Evolutionary conservation across 345 rosid genomes (phyloP), one percentile per base, ranked within the genome.

Genomic region (Balakata baccata): DNA sequence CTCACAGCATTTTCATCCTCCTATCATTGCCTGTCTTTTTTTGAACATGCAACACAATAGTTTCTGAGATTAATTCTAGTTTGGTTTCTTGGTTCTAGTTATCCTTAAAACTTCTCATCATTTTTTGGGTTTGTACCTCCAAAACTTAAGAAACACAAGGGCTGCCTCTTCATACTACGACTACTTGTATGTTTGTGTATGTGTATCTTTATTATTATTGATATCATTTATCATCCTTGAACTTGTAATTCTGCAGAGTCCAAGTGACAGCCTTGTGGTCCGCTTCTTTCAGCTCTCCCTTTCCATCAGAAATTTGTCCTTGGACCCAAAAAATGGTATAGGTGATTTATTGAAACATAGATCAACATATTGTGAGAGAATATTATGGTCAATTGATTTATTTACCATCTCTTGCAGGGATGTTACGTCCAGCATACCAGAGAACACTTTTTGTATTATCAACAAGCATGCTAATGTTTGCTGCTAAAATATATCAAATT

Each of bases 241-340:
- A 53, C 17, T 37, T 51, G 61, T 46, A 23, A 64, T 80, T 66
- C 60, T 79, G 79, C 99, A 95, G 98, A 87, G 86, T 73, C 80
- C 85, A 37, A 87, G 84, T 75, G 90, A 82, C 53, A 86, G 77
- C 81, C 83, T 87, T 67, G 85, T 91, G 60, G 79, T 84, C 34
- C 80, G 91, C 69, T 84, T 85, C 87, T 96, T 96, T 81, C 99
- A 96, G 86, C 97, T 91, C 75, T 81, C 91, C 23, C 80, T 91
- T 71, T 91, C 96, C 37, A 87, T 96, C 37, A 84, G 85, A 82
- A 87, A 81, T 52, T 69, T 84, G 51, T 81, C 89, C 59, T 75
- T 91, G 81, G 92, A 87, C 51, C 78, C 82, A 16, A 82, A 79
- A 61, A 84, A 81, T 43, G 97, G 99, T 95, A 89, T 56, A 78